Evolutionary conservation across 1,284 basidiomycete species (phyloP), one percentile per base, ranked within the genome.

Genomic region (Pyrrhoderma noxium): DNA sequence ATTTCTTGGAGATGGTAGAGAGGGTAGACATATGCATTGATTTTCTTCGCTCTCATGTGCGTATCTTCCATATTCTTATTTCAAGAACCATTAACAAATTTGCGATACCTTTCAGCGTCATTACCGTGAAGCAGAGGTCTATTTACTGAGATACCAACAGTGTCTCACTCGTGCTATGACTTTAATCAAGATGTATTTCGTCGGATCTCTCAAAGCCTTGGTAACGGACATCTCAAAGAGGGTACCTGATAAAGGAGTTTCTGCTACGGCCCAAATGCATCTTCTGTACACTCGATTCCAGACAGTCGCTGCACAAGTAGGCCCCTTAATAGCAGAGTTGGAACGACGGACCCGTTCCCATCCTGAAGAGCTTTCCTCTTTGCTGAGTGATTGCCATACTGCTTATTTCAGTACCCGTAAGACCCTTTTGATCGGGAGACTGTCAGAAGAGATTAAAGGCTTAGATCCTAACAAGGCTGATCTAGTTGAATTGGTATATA

Each of bases 91-190:
- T 8, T 2, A 36, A n/a, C 16, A 5, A 50, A n/a, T 21, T 11
- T 9, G 14, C n/a, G n/a, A n/a, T n/a, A n/a, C n/a, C n/a, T 44
- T 18, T 31, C 60, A 96, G 91, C 79, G 89, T 58, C 84, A 93
- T 64, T 96, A 85, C 69, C 79, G 79, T 59, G 93, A 96, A 70
- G 83, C 92, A 8, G 91, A 95, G 61, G 72, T 96, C 16, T 96
- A 95, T 64, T 72, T 95, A 8, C 75, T 97, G 18, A 82, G 93
- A 21, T 96, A 93, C 68, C 92, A 94, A 61, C 93, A 96, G 68
- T 96, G 93, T 66, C 84, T 96, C 77, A 94, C 90, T 0, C 81
- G 93, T 34, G 89, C 91, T 19, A 95, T 96, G 93, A 95, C 92
- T 0, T 74, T 97, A 47, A 91, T 96, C 70, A 93, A 89, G 64